Evolutionary conservation across 179 eudicot species (phyloP), one percentile per base, ranked within the genome.

Genomic region (Amaranthus tricolor): DNA sequence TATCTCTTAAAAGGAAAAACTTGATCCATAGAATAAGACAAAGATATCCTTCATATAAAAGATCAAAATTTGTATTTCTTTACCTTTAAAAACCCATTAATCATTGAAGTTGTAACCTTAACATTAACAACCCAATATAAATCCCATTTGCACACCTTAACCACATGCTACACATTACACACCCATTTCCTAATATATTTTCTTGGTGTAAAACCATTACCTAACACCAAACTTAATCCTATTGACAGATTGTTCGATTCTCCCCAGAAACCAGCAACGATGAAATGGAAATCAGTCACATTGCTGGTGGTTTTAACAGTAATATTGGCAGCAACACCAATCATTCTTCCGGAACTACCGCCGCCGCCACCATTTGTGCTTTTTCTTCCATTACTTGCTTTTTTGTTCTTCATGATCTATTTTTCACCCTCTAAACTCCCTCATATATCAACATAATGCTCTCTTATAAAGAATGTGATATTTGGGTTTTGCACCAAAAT

Each of bases 251-350:
- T n/a, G 40, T 31, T 31, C 2, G 40, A 31, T 31, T 31, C 3
- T 31, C 40, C 2, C 4, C 40, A 2, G 40, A 1, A 31, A 31
- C 40, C 40, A 31, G 40, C 40, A 31, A 31, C 4, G 2, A 70
- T 79, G 67, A 74, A 73, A 52, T 59, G 70, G 61, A 75, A 64
- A 64, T 57, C 73, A 12, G 31, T 65, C 12, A 62, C 80, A 48
- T 49, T 82, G 12, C 74, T 81, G 74, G 60, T 81, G 56, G 76
- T 72, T 5, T n/a, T 83, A 6, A 75, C 86, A 68, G 78, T 66
- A 57, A 55, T 74, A 40, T 71, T 85, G 55, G 40, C 79, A 14
- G 45, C 64, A 6, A 74, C 73, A 68, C 86, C 85, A 74, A 76
- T 79, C 49, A 54, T 81, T 55, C 66, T 81, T 11, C 80, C 75